Evolutionary conservation across 2,329 filamentous ascomycete species (phyloP).

Genomic region (Polytolypa hystricis): DNA sequence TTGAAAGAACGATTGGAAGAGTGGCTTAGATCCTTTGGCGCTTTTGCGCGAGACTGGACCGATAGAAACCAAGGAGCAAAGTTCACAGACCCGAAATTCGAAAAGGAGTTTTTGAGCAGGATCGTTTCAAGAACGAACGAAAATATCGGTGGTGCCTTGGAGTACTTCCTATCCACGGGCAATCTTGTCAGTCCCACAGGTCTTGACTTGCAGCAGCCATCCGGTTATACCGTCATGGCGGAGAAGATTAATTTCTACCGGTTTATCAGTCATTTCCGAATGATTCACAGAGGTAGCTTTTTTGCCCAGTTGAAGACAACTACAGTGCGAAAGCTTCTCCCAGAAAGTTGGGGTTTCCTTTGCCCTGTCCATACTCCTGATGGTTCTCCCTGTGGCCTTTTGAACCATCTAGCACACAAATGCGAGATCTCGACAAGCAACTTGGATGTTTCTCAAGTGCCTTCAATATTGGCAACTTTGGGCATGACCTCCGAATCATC

Average conservation of each 20-base stretch:
- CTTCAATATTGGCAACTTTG: constrained; percentile 63
- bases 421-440: constrained; percentile 74
- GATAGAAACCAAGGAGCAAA: constrained; percentile 40
- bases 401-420: constrained; percentile 93
- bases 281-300: constrained; percentile 98
- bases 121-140: constrained; percentile 77
- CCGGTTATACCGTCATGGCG: constrained; percentile 90
- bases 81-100: constrained; percentile 68
- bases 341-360: constrained; percentile 95
- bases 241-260: constrained; percentile 99
- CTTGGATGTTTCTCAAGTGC: constrained; percentile 63
- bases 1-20: constrained; percentile 92
- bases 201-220: constrained; percentile 85
- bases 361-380: constrained; percentile 97
- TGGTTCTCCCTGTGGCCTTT: constrained; percentile 82
- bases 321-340: constrained; percentile 85
- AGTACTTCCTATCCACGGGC: constrained; percentile 94
- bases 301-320: constrained; percentile 97
- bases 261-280: constrained; percentile 97
- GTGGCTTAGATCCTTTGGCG: constrained; percentile 58
- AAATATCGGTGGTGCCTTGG: constrained; percentile 73
- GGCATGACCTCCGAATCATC: constrained; percentile 68
- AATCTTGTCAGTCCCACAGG: constrained; percentile 87
- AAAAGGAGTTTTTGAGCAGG: constrained; percentile 64
- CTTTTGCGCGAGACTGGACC: constrained; percentile 44